Evolutionary conservation across 1,139 yeast genomes (phyloP).

Genomic region (Lodderomyces oxycetoniae): DNA sequence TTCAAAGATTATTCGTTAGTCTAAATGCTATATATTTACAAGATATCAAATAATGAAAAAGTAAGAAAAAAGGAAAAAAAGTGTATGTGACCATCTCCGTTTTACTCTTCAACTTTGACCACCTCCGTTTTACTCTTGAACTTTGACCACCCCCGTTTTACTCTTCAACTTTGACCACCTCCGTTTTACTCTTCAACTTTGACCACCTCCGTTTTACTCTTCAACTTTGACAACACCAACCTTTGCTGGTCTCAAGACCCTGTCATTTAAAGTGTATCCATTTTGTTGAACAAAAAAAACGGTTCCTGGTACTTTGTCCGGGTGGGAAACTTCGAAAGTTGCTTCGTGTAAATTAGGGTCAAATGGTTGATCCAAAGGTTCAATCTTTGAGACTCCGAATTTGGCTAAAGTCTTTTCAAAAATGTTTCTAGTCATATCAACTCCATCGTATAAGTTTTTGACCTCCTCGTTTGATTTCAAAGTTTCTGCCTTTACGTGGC

Average conservation of each 20-base stretch:
- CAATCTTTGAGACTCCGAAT: constrained; percentile 78
- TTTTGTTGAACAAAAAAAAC: constrained; percentile 90
- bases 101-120: too few relatives aligned
- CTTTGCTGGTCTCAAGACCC: constrained; percentile 94
- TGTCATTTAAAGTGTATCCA: constrained; percentile 79
- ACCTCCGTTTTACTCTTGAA: too few relatives aligned
- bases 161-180: too few relatives aligned
- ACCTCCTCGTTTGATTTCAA: constrained; percentile 58
- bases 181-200: constrained; percentile 18
- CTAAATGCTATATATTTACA: too few relatives aligned
- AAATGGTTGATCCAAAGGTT: constrained; percentile 80
- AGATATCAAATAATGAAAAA: too few relatives aligned
- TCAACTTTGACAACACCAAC: constrained; percentile 82
- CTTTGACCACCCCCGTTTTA: too few relatives aligned
- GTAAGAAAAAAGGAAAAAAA: too few relatives aligned
- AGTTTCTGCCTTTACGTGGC: constrained; percentile 68
- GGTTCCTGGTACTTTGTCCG: constrained; percentile 89
- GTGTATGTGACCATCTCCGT: too few relatives aligned
- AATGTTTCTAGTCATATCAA: constrained; percentile 82
- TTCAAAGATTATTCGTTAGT: too few relatives aligned
- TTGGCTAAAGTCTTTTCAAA: constrained; percentile 78
- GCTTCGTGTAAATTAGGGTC: constrained; percentile 96
- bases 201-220: constrained; percentile 43
- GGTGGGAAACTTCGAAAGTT: constrained; percentile 81
- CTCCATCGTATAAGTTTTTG: constrained; percentile 79